Conservation (phyloP, 805 yeast genomes). For the Priceomyces castillae region DNA sequence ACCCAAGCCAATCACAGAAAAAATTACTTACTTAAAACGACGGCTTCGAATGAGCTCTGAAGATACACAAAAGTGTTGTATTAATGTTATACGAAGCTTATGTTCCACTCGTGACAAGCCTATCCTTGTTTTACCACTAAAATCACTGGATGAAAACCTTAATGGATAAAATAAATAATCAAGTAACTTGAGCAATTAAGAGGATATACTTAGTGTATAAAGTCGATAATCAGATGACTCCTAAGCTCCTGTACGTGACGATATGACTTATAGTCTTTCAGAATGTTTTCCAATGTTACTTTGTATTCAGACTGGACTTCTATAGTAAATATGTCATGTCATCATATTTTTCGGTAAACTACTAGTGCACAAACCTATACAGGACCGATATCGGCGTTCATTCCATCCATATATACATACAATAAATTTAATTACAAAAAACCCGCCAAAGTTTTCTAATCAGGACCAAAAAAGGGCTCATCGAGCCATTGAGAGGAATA, state of each 20-base stretch:
- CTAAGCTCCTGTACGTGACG: no score
- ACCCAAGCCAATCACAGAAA: not conserved
- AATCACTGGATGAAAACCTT: no score
- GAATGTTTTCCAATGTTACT: no score
- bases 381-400: constrained; percentile 1
- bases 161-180: no score
- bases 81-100: no score
- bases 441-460: not conserved
- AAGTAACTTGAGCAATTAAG: no score
- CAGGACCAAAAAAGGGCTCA: not conserved
- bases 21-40: not conserved
- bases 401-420: not conserved
- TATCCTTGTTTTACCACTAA: no score
- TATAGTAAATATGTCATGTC: not conserved
- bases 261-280: no score
- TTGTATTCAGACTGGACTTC: not conserved
- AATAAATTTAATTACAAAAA: not conserved
- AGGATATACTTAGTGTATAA: no score
- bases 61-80: not conserved
- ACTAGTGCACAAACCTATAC: not conserved
- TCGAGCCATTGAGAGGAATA: not conserved
- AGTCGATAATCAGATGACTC: no score
- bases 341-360: not conserved
- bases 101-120: no score
- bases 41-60: not conserved